phyloP scores from a whole-genome alignment of 176 grass and related monocot species.

The Melocanna baccifera region DNA sequence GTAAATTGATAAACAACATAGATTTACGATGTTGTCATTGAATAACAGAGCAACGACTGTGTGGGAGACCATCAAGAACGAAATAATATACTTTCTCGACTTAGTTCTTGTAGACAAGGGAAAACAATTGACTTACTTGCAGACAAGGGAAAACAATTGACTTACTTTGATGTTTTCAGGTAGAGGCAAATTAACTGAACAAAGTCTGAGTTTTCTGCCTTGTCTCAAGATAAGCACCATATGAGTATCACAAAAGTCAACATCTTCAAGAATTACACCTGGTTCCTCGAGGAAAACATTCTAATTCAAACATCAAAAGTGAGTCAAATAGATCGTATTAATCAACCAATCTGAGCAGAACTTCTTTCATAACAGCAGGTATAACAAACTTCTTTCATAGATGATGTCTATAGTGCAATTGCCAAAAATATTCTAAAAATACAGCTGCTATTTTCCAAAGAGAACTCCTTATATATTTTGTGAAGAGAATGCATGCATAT shows the following conservation, averaged over 20 bases:
- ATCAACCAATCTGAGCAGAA: not conserved
- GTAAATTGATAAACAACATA: slow-evolving; percentile 6
- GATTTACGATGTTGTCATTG: not conserved
- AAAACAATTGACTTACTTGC: slow-evolving; percentile 45
- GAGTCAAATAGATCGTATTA: not conserved
- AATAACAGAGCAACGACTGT: not conserved
- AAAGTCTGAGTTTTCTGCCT: slow-evolving; percentile 64
- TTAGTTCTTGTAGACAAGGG: slow-evolving; percentile 6
- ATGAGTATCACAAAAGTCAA: slow-evolving; percentile 91
- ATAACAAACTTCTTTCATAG: not conserved
- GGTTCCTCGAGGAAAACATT: slow-evolving; percentile 64
- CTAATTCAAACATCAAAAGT: slow-evolving; percentile 46
- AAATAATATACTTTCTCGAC: slow-evolving; percentile 9
- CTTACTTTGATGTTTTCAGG: slow-evolving; percentile 58
- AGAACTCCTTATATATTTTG: not conserved
- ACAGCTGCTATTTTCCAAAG: too few relatives aligned
- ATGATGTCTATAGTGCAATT: not conserved
- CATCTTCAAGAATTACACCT: slow-evolving; percentile 57
- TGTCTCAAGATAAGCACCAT: slow-evolving; percentile 80
- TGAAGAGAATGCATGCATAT: slow-evolving; percentile 24
- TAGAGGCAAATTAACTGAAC: slow-evolving; percentile 68
- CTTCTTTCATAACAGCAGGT: not conserved
- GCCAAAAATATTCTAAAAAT: not conserved
- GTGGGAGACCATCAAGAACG: slow-evolving; percentile 17
- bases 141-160: slow-evolving; percentile 6